Conservation (phyloP, 1,139 yeast genomes). For the Yamadazyma atmosphaerica region DNA sequence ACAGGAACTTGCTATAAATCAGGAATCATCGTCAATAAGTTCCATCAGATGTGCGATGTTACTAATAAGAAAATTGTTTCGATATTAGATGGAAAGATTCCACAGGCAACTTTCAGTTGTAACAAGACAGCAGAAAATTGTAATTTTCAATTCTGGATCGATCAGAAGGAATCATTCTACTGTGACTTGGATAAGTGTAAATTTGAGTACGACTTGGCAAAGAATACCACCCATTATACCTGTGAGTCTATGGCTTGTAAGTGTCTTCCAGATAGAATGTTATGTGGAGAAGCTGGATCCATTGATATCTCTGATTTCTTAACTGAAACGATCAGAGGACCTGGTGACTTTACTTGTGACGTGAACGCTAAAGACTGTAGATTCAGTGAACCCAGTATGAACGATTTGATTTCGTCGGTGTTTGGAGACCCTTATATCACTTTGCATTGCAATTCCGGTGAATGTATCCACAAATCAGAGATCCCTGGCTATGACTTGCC, state of each 20-base stretch:
- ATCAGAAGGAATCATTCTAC: constrained; percentile 81
- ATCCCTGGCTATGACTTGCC: constrained; percentile 88
- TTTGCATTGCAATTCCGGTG: constrained; percentile 78
- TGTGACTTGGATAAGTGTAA: constrained; percentile 78
- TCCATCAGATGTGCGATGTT: constrained; percentile 93
- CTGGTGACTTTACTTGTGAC: constrained; percentile 89
- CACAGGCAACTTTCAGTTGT: constrained; percentile 93
- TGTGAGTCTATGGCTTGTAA: constrained; percentile 79
- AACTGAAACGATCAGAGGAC: constrained; percentile 86
- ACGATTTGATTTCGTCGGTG: constrained; percentile 81
- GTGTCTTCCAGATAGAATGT: constrained; percentile 88
- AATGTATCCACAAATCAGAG: constrained; percentile 88
- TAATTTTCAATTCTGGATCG: constrained; percentile 96
- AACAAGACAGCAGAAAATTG: constrained; percentile 65
- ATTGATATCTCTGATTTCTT: constrained; percentile 92
- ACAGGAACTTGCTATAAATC: constrained; percentile 86
- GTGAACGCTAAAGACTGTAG: constrained; percentile 58
- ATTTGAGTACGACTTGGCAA: constrained; percentile 61
- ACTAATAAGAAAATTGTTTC: constrained; percentile 84
- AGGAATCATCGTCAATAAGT: constrained; percentile 80
- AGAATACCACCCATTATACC: constrained; percentile 71
- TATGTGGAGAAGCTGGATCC: constrained; percentile 92
- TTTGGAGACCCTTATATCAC: constrained; percentile 93
- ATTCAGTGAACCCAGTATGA: constrained; percentile 95
- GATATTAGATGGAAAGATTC: constrained; percentile 74